Evolutionary conservation across 75 land plant genomes (phyloP).

Genomic region (Isoetes taiwanensis): DNA sequence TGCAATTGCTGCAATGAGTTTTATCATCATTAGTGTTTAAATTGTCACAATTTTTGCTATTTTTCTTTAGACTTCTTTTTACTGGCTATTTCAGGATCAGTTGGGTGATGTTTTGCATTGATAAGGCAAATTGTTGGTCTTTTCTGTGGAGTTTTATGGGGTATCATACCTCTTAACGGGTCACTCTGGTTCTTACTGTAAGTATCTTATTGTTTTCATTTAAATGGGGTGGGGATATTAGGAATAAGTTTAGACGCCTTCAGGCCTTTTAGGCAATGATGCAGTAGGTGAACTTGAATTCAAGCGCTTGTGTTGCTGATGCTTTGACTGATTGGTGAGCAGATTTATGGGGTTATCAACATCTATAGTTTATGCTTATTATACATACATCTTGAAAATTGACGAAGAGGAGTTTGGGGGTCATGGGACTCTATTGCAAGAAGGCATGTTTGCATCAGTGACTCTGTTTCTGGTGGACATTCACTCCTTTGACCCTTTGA

Average conservation of each 20-base stretch:
- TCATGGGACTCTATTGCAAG: constrained; percentile 80
- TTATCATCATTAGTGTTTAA: too few relatives aligned
- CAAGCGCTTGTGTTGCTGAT: too few relatives aligned
- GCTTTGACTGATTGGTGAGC: constrained; percentile 5
- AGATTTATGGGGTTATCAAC: constrained; percentile 68
- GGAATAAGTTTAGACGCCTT: too few relatives aligned
- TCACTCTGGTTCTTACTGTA: constrained; percentile 68
- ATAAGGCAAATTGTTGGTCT: constrained; percentile 65
- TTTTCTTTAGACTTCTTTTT: too few relatives aligned
- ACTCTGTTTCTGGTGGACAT: constrained; percentile 59
- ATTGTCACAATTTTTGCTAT: too few relatives aligned
- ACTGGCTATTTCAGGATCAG: too few relatives aligned
- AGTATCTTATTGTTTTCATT: constrained; percentile 18
- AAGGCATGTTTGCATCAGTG: constrained; percentile 91
- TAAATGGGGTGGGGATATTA: background rate
- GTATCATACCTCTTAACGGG: constrained; percentile 69
- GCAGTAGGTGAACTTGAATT: too few relatives aligned
- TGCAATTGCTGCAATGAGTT: too few relatives aligned
- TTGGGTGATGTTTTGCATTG: constrained; percentile 80
- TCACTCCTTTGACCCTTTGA: background rate
- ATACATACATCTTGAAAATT: constrained; percentile 46
- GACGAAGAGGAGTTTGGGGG: constrained; percentile 97
- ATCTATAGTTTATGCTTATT: constrained; percentile 51
- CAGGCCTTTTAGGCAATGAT: too few relatives aligned
- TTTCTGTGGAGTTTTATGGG: constrained; percentile 62